Evolutionary conservation across 805 yeast genomes (phyloP), one percentile per base, ranked within the genome.

Genomic region (Pichia gijzeniarum): DNA sequence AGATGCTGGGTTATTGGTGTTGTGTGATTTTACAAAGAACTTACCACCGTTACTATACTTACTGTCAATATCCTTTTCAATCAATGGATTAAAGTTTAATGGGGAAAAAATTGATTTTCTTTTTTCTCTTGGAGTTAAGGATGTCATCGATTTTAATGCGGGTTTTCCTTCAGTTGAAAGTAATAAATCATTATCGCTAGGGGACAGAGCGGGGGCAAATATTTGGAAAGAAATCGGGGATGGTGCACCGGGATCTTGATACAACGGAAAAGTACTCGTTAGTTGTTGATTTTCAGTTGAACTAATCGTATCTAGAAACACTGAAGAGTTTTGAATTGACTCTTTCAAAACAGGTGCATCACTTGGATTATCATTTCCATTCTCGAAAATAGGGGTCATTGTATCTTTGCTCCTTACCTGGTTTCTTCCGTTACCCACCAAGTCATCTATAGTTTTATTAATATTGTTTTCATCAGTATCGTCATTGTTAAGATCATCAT

Each of bases 41-140:
- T 90, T 85, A 2, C 99, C 99, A 5, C 99, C 99, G 51, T 74
- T 74, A 12, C 82, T 82, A 56, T 91, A 91, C 57, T 91, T 91
- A 46, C 85, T 79, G 59, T 91, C 98, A 34, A 91, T 80, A 47
- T 76, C 79, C 39, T 77, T 74, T 46, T 79, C 80, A 44, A 87
- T 83, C 17, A 82, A 74, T 0, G 96, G 95, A 55, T 86, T 84
- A 65, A 89, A 90, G 35, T 75, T 72, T 35, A 89, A 68, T 0
- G 95, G 95, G 0, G 95, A 85, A 63, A 88, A 90, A 0, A 82
- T 78, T 36, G 95, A 85, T 46, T 67, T 75, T 19, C 48, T 53
- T 1, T 47, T 22, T 10, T 67, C 74, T 35, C 59, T 70, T n/a
- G 76, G 74, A 0, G 77, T 53, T 34, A 31, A 20, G 9, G 38